Base-by-base conservation (phyloP, 345 rosid species). In the Arabis hirsuta region DNA sequence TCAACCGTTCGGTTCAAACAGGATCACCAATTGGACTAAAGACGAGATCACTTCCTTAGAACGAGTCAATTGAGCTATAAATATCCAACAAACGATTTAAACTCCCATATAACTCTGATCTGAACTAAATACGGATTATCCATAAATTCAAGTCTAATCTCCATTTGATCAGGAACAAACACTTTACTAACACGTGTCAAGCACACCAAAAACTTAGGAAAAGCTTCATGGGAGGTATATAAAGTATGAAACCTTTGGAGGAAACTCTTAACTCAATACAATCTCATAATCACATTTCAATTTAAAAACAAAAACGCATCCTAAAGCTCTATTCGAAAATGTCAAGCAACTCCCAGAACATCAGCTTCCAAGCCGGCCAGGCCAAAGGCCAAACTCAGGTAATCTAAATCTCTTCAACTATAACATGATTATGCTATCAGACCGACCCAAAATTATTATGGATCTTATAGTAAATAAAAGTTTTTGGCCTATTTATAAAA, bases 301-400 rank as follows among this genome's bases (percentile, higher is more conserved):
- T 10, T 39, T 13, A 50, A 34, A 34, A 6, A 52, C 0, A 4
- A 51, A 10, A 41, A 4, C 27, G n/a, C n/a, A n/a, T n/a, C n/a
- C n/a, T 43, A 60, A 48, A 67, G 43, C 59, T 20, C 59, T 20
- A 47, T 7, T 27, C 8, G 29, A 69, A 41, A 55, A 69, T 74
- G 83, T 83, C 83, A 7, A 81, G 84, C 82, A 81, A 81, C 72
- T 73, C 83, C 16, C 74, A 83, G 62, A 65, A 56, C 52, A 55
- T 86, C 52, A 71, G 84, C 71, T 81, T 47, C 81, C 71, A 81
- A 27, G 86, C 88, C 14, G 82, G 86, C n/a, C 78, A 83, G 47
- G 82, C 84, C 80, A 77, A 85, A 67, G 88, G 86, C 78, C 81
- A 81, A 81, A 39, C 85, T 26, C 80, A 82, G 86, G 95, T 83